phyloP scores from a whole-genome alignment of 2,329 filamentous ascomycete species.

The Phialophora tarda region DNA sequence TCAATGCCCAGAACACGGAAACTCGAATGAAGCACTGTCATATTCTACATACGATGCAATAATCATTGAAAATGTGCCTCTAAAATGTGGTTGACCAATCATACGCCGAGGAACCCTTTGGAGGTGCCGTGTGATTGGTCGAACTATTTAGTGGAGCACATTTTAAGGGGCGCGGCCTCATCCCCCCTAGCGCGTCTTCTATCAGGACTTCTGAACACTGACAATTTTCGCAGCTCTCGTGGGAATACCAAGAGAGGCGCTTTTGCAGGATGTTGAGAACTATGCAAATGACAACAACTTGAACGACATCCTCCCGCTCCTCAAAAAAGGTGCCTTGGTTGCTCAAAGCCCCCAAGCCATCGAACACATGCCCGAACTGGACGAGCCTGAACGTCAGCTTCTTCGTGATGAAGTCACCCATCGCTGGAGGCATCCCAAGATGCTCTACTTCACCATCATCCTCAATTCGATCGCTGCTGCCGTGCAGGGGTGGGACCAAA shows the following conservation, averaged over 20 bases:
- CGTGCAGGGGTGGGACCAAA: constrained; percentile 59
- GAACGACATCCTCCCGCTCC: constrained; percentile 61
- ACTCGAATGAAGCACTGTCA: not conserved
- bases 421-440: constrained; percentile 55
- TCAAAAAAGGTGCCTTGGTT: constrained; percentile 73
- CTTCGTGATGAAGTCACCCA: constrained; percentile 54
- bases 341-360: constrained; percentile 71
- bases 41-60: not conserved
- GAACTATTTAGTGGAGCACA: not conserved
- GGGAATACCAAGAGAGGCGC: constrained; percentile 43
- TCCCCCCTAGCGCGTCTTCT: not conserved
- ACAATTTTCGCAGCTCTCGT: constrained; percentile 32
- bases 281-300: constrained; percentile 64
- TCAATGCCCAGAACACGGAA: not conserved
- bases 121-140: not conserved
- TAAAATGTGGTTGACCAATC: not conserved
- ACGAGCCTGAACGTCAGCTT: constrained; percentile 53
- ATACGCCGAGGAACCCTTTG: no score
- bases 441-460: constrained; percentile 56
- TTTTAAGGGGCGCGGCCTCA: not conserved
- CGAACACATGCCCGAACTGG: constrained; percentile 66
- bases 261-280: constrained; percentile 42
- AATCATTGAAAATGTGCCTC: not conserved
- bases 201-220: not conserved
- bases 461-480: constrained; percentile 59